Percentiles rank a stretch among this genome's conserved stretches.
phyloP scores from a whole-genome alignment of 306 rosid genomes.

The Albizia julibrissin region DNA sequence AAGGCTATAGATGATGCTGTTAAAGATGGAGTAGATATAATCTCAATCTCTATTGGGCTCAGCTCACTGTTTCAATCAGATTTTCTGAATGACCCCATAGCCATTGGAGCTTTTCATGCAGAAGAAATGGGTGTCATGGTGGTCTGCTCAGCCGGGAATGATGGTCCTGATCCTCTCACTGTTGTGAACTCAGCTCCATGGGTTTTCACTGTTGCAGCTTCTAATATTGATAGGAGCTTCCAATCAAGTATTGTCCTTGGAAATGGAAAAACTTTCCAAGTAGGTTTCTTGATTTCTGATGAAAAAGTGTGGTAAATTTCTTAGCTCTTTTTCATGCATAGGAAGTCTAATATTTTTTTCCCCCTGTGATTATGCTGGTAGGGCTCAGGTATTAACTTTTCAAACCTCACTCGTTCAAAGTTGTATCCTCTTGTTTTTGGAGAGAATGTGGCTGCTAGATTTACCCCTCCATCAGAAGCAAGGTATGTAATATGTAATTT shows the following conservation, averaged over 20 bases:
- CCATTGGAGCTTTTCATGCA: conserved; percentile 97
- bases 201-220: conserved; percentile 92
- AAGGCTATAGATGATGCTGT: conserved; percentile 92
- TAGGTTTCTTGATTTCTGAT: conserved; percentile 35
- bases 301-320: neutral
- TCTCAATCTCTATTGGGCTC: conserved; percentile 86
- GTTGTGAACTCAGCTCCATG: conserved; percentile 90
- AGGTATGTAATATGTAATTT: conserved; percentile 48
- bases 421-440: conserved; percentile 73
- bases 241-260: conserved; percentile 72
- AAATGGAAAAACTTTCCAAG: conserved; percentile 60
- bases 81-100: conserved; percentile 71
- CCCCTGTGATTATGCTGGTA: conserved; percentile 32
- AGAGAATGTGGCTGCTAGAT: conserved; percentile 59
- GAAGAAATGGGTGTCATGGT: conserved; percentile 81
- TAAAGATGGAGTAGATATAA: conserved; percentile 86
- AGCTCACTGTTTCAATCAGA: conserved; percentile 65
- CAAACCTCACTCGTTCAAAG: conserved; percentile 63
- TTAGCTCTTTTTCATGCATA: neutral
- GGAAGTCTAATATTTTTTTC: neutral
- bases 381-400: conserved; percentile 81
- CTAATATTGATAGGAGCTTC: conserved; percentile 84
- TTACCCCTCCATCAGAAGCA: conserved; percentile 81
- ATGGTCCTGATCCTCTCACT: conserved; percentile 81
- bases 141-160: conserved; percentile 88